phyloP scores from a whole-genome alignment of 2,329 filamentous ascomycete genomes.

The Fusarium verrucosum region DNA sequence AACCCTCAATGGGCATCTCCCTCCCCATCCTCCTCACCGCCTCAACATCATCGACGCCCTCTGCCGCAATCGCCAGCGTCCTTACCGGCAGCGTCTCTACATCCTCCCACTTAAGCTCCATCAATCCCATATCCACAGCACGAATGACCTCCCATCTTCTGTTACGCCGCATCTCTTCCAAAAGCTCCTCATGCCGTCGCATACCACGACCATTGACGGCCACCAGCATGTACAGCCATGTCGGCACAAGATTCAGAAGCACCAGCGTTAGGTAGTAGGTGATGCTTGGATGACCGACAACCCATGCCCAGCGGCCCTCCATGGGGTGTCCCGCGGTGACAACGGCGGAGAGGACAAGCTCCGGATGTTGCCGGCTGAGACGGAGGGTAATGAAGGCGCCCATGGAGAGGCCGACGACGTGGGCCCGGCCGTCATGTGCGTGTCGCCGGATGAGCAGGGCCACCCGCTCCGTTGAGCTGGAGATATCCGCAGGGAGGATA shows the following conservation, averaged over 20 bases:
- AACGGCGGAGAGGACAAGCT: slow-evolving; percentile 49
- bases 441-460: slow-evolving; percentile 49
- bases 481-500: slow-evolving; percentile 47
- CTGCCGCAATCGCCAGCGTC: slow-evolving; percentile 46
- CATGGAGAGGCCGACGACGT: slow-evolving; percentile 54
- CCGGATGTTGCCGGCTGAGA: slow-evolving; percentile 48
- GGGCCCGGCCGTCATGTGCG: slow-evolving; percentile 50
- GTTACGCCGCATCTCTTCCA: slow-evolving; percentile 49
- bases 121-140: slow-evolving; percentile 40
- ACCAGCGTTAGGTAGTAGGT: slow-evolving; percentile 41
- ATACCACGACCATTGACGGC: slow-evolving; percentile 41
- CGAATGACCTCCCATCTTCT: slow-evolving; percentile 40
- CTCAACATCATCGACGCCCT: slow-evolving; percentile 47
- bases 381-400: slow-evolving; percentile 50
- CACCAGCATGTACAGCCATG: slow-evolving; percentile 43
- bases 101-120: slow-evolving; percentile 41
- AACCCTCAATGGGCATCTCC: slow-evolving; percentile 38
- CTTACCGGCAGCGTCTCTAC: slow-evolving; percentile 40
- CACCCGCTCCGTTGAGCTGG: slow-evolving; percentile 46
- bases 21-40: slow-evolving; percentile 45
- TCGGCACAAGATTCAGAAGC: slow-evolving; percentile 44
- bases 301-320: slow-evolving; percentile 37
- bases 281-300: slow-evolving; percentile 45
- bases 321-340: slow-evolving; percentile 49
- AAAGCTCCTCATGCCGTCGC: slow-evolving; percentile 45